A percentile compares a stretch with the other conserved stretches of the same genome.
These are phyloP conservation scores for Paecilomyces sp. DNA, from an alignment of 2,329 filamentous ascomycete species.

Conservation along the genomic window DNA sequence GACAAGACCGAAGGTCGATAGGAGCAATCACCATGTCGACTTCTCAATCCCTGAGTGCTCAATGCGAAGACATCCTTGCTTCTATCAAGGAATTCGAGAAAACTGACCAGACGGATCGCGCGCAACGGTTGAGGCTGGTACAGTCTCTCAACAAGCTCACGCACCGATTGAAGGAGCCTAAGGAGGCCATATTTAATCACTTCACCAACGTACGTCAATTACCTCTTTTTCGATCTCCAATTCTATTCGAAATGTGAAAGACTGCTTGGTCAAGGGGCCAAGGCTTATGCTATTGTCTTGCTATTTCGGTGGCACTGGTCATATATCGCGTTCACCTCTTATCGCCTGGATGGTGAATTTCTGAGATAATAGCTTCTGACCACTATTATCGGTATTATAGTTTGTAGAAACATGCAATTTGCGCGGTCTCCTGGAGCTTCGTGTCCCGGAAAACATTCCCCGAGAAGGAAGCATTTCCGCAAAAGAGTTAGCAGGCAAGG, in stretches of 20 bases:
- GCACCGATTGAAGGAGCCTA: slow-evolving; percentile 15
- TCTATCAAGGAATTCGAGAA: slow-evolving; percentile 6
- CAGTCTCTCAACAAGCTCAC: slow-evolving; percentile 10
- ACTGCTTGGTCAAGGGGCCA: neutral
- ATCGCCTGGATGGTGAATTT: neutral
- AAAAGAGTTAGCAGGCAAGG: slow-evolving; percentile 11
- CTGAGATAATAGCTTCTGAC: neutral
- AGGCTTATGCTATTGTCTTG: neutral
- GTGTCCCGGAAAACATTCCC: slow-evolving; percentile 19
- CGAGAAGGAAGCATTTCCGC: slow-evolving; percentile 15
- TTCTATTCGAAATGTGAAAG: neutral
- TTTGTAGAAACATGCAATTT: slow-evolving; percentile 13
- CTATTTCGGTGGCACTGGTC: too few relatives aligned
- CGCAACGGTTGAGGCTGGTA: slow-evolving; percentile 7
- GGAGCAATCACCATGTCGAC: neutral
- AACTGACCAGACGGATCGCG: slow-evolving; percentile 4
- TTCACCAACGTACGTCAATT: slow-evolving; percentile 16
- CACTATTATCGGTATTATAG: slow-evolving; percentile 3
- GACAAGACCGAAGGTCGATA: neutral
- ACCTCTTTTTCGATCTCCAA: neutral
- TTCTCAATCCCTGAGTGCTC: slow-evolving; percentile 4
- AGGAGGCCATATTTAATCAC: slow-evolving; percentile 19
- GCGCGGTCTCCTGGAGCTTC: slow-evolving; percentile 12
- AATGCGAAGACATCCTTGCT: slow-evolving; percentile 6
- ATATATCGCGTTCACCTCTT: too few relatives aligned